These are phyloP conservation scores for Proteromonas lacertae DNA, from an alignment of 352 stramenopile species.

Conservation along the genomic window DNA sequence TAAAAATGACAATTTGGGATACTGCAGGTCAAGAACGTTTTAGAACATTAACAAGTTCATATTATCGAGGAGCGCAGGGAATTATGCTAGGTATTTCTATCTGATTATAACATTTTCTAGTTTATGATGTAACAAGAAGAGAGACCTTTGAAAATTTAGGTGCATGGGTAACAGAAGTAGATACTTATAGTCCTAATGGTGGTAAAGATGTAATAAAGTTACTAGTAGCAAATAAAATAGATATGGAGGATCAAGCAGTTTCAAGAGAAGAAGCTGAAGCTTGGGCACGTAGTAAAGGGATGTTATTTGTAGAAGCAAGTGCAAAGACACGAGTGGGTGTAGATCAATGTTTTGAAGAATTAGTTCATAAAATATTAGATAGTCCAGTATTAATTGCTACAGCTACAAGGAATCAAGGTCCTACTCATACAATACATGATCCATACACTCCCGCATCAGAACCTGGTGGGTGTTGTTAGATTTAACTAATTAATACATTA, in stretches of 20 bases:
- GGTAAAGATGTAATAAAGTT: constrained; percentile 67
- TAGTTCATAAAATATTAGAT: constrained; percentile 88
- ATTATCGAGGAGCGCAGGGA: constrained; percentile 79
- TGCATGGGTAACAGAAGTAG: constrained; percentile 84
- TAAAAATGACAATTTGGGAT: constrained; percentile 96
- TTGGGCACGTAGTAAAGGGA: constrained; percentile 72
- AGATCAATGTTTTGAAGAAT: constrained; percentile 61
- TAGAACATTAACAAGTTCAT: constrained; percentile 74
- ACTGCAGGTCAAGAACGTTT: too few species aligned
- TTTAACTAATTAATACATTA: too few species aligned
- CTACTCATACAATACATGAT: too few species aligned
- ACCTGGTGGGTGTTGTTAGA: too few species aligned
- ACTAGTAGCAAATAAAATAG: constrained; percentile 80
- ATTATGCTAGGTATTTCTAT: constrained; percentile 47
- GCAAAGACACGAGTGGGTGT: constrained; percentile 36
- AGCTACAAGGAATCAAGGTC: too few species aligned
- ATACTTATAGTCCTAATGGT: constrained; percentile 41
- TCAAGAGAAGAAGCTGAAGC: constrained; percentile 59
- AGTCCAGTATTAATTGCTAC: too few species aligned
- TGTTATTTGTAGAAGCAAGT: constrained; percentile 86
- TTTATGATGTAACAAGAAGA: constrained; percentile 73
- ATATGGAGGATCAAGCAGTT: constrained; percentile 44
- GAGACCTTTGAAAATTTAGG: constrained; percentile 90
- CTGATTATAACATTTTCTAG: constrained; percentile 9
- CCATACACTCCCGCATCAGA: too few species aligned